Evolutionary conservation across 2,329 filamentous ascomycete genomes (phyloP), one percentile per base, ranked within the genome.

Genomic region (Fusarium sarcochroum): DNA sequence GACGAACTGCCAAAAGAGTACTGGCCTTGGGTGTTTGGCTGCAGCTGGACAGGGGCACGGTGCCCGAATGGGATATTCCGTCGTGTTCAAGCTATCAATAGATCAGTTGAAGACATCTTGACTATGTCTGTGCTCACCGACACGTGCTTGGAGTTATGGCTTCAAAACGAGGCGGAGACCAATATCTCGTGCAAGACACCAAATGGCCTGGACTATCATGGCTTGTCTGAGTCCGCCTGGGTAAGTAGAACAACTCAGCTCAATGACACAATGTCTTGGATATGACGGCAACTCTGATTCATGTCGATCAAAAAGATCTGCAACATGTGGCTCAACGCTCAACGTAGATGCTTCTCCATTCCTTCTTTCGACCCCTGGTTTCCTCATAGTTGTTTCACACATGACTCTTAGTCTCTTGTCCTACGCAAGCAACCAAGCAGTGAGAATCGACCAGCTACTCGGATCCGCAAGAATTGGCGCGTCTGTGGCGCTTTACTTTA

Each of bases 401-500:
- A 38, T 34, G 42, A 49, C 62, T 41, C 50, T 37, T 53, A 46
- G 49, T 34, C 47, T 34, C 49, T 46, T 47, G 49, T 49, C 18
- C n/a, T 45, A 30, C 17, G 47, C 50, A 49, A 46, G 34, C 23
- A 44, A 9, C 46, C 20, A 13, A 32, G 32, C 34, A 47, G 52
- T 45, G 17, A 21, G 27, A 11, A 20, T 18, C 21, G 18, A 17
- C 41, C 30, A 20, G 53, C 21, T 51, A 40, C 8, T 47, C 41
- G 59, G 60, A 35, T 59, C 60, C 46, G 41, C 60, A 34, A 34
- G 27, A 20, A n/a, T 50, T 50, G 25, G 41, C 27, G 44, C 35
- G 30, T 38, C 37, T 44, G 66, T 69, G 66, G 66, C 66, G 66
- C 57, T 46, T 57, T 34, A 52, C 62, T 63, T 67, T 56, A 67